Base-by-base conservation (phyloP, 495 filamentous ascomycete genomes). In the Aspergillus incahuasiensis region DNA sequence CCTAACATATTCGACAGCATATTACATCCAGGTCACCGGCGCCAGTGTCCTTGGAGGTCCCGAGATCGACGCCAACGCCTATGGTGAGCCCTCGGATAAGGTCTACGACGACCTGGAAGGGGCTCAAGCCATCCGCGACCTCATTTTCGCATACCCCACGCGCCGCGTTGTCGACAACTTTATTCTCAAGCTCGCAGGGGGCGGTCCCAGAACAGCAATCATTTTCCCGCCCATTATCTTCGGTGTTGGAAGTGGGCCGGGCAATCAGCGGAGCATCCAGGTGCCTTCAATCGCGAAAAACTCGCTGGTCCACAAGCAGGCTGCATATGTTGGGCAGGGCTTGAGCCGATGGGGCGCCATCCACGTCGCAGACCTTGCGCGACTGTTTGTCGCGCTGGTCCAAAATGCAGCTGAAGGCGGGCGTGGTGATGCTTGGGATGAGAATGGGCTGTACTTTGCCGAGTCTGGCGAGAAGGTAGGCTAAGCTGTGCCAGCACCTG, bases 161-260 rank as follows among this genome's bases (percentile, higher is more conserved):
- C 80, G 79, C 58, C 72, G 80, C 3, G 68, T 77, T 48, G 77
- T 79, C 15, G 80, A 85, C 59, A 75, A 72, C 40, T 71, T 79
- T 35, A 62, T 85, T 11, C 65, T 83, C 19, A 71, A 55, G 0
- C 59, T 74, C 12, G 32, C 32, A 3, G 32, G 32, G 2, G 66
- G 69, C 16, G 69, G 60, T 7, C 67, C 82, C 9, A 80, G 77
- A 57, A 85, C 83, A 0, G 84, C 87, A 4, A 80, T 91, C 56
- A 72, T 91, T 11, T 86, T 79, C 48, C 86, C 87, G 5, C 85
- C 87, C 0, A 81, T 80, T 9, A 91, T 91, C 64, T 90, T 89
- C 61, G 88, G 86, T 4, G 42, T 57, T 43, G 87, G 87, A n/a
- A 74, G 82, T 32, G 86, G 87, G 0, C 74, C 83, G 0, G 77